phyloP scores from a whole-genome alignment of 1,139 yeast genomes.

The Tardiomyces digboiensis region DNA sequence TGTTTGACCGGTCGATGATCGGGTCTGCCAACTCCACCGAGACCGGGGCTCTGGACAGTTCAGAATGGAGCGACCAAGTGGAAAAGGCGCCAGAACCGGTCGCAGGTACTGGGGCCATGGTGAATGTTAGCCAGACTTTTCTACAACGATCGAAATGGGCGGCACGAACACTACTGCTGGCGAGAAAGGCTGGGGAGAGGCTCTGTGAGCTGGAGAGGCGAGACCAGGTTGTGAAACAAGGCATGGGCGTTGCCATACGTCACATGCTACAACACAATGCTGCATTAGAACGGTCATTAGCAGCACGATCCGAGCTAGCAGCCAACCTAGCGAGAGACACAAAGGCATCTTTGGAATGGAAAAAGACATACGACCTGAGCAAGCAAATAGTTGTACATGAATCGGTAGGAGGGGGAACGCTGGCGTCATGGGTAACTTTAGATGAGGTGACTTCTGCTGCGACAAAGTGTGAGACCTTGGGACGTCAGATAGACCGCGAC shows the following conservation, averaged over 20 bases:
- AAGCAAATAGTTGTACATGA: constrained; percentile 9
- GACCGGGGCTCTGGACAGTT: neutral
- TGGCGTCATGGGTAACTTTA: constrained; percentile 19
- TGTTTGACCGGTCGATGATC: constrained; percentile 18
- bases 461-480: constrained; percentile 3
- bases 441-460: constrained; percentile 8
- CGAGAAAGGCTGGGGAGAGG: constrained; percentile 5
- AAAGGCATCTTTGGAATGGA: constrained; percentile 16
- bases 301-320: constrained; percentile 16
- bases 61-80: neutral
- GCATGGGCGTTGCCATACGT: constrained; percentile 19
- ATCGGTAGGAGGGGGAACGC: constrained; percentile 3
- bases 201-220: constrained; percentile 8
- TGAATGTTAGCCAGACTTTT: neutral
- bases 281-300: constrained; percentile 17
- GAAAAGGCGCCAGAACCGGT: neutral
- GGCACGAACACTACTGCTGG: constrained; percentile 6
- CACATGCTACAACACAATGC: constrained; percentile 21
- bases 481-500: neutral
- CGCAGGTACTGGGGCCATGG: neutral
- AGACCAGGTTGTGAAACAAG: constrained; percentile 17
- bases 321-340: constrained; percentile 16
- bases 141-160: constrained; percentile 9
- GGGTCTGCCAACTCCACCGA: neutral
- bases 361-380: constrained; percentile 10